Base-by-base conservation (phyloP, 192 early-diverging fungal species). In the Backusella tuberculispora region DNA sequence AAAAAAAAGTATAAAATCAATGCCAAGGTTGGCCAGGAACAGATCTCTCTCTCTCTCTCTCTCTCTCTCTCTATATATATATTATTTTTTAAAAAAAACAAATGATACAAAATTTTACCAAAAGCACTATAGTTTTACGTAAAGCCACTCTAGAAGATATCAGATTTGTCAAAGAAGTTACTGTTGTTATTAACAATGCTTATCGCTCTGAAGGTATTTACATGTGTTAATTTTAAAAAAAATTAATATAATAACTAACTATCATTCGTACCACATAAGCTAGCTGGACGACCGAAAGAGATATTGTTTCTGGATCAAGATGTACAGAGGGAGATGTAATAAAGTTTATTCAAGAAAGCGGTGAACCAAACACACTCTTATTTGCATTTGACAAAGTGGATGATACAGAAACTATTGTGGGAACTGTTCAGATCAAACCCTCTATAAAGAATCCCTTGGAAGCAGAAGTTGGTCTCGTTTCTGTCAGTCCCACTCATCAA, bases 201-300 rank as follows among this genome's bases (percentile, higher is more conserved):
- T 85, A 85, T 69, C 70, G 82, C 9, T 81, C 81, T 38, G 46
- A 48, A 74, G 84, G 82, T 79, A 71, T 19, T 44, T 34, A 67
- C 40, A 1, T n/a, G 29, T 8, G 7, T 19, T 34, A 2, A 34
- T 34, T 34, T 34, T 34, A 34, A 34, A 34, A n/a, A n/a, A n/a
- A n/a, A n/a, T 37, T 34, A 34, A 2, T 48, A 24, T 0, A 37
- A 5, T 14, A n/a, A 34, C 2, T 34, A 9, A 7, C 15, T 43
- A 34, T 41, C 7, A 19, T 13, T 60, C 34, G 26, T 46, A 5
- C 19, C n/a, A 6, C 10, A 63, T 21, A 29, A 29, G 85, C 77
- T 44, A 80, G 83, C 9, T 86, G 85, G 85, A 86, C 85, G 34
- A 83, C 81, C 12, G 83, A 86, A 53, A 73, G 74, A 0, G 77